A percentile compares a stretch with the other conserved stretches of the same genome.
Evolutionary conservation across 176 grass and related monocot species (phyloP).

Genomic region (Rhynchospora tenuis): DNA sequence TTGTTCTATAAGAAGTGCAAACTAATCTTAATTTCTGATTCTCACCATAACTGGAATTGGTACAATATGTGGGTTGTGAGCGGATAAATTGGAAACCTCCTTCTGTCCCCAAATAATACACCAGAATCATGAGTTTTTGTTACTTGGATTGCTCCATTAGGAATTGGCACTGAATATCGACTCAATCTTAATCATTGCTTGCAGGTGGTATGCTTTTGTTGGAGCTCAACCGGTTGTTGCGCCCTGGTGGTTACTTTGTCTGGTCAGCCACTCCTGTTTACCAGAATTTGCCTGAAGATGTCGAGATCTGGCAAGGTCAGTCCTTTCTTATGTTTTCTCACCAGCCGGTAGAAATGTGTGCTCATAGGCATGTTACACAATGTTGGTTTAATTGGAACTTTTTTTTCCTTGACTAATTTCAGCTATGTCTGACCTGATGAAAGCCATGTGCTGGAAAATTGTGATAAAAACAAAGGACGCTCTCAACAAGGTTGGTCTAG

Average conservation of each 20-base stretch:
- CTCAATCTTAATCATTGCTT: not conserved
- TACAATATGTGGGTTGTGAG: not conserved
- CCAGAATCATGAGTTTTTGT: not conserved
- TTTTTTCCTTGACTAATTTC: slow-evolving; percentile 4
- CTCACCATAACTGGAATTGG: not conserved
- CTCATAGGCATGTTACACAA: not conserved
- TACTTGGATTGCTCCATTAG: not conserved
- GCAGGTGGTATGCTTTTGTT: slow-evolving; percentile 65
- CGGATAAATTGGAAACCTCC: not conserved
- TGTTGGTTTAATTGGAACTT: not conserved
- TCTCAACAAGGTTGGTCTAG: slow-evolving; percentile 60
- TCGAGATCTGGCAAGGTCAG: slow-evolving; percentile 88
- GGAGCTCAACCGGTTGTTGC: slow-evolving; percentile 74
- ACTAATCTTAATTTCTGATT: not conserved
- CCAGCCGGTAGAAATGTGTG: not conserved
- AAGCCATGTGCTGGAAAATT: slow-evolving; percentile 90
- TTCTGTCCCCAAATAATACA: not conserved
- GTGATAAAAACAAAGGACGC: slow-evolving; percentile 68
- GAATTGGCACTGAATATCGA: not conserved
- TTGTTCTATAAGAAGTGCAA: not conserved
- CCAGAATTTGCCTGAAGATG: slow-evolving; percentile 62
- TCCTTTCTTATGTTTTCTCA: not conserved
- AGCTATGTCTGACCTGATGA: slow-evolving; percentile 69
- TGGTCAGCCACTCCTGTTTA: slow-evolving; percentile 96
- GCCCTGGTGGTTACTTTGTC: slow-evolving; percentile 85